Base-by-base conservation (phyloP, 1,284 basidiomycete genomes). In the Apiotrichum sp. region DNA sequence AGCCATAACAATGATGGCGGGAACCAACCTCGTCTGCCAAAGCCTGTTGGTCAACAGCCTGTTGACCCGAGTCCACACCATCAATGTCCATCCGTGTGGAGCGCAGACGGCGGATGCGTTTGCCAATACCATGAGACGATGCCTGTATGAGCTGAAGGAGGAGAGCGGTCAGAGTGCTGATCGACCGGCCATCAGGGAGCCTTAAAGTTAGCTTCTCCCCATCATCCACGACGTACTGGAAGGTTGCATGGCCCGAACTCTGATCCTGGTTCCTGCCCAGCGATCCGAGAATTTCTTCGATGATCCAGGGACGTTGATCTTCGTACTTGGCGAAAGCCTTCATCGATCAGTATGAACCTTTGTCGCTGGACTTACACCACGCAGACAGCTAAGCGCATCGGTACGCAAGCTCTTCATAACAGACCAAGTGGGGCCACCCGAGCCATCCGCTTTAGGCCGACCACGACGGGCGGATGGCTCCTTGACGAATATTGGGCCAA, bases 61-160 rank as follows among this genome's bases (percentile, higher is more conserved):
- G 51, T 7, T 39, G 29, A 10, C 53, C 41, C 34, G 39, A 16
- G 4, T 38, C 47, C 4, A 16, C 10, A 32, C 39, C 84, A 16
- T 81, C 81, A 39, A 89, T 80, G 47, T 77, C 80, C 58, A 78
- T 78, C 1, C 85, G 85, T 41, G 82, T 79, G 6, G 84, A 70
- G 13, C 84, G 62, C n/a, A 68, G 53, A 55, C 65, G 71, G 32
- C 58, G 51, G 14, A 70, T 58, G 4, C 63, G 57, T 1, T 34
- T 47, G 4, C 61, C 80, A 29, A 92, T 83, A 61, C 89, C 88
- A 61, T 87, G 87, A 4, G 89, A 85, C 2, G 88, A 92, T 0
- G 93, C 93, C 69, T 98, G 95, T 1, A 98, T 86, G n/a, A 98
- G 85, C 66, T 98, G 93, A 22, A 98, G 79, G 6, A 98, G 79